Evolutionary conservation across 1,139 yeast species (phyloP), one percentile per base, ranked within the genome.

Genomic region (Spencermartinsiella ligniputridi): DNA sequence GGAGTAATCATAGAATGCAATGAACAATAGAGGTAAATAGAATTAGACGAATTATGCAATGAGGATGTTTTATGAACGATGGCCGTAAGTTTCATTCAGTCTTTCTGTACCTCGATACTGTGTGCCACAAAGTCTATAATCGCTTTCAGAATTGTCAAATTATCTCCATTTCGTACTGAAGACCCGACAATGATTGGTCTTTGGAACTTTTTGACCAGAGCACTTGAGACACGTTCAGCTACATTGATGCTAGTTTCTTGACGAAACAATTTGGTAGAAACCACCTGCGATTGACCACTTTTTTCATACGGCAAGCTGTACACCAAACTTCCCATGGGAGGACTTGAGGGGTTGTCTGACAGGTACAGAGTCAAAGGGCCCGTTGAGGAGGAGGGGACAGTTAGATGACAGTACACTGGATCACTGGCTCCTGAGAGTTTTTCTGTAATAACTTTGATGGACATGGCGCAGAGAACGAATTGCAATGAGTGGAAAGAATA

Each of bases 321-420:
- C 4, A 54, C 55, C 43, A 53, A 38, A 6, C 49, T 46, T n/a
- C 61, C 60, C 56, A 54, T 52, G 20, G 48, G 47, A 17, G 45
- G 44, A 17, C 15, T 25, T 1, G 32, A 18, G 2, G 46, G 33
- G n/a, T 33, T 27, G 3, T 44, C 36, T 8, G 46, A 39, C 9
- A 48, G 36, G 21, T 29, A 41, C n/a, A 48, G 29, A 2, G 45
- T 40, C 12, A 48, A 39, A 12, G 40, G 44, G 1, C 49, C 46
- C 22, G 41, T 48, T n/a, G n/a, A n/a, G 9, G 30, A n/a, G 11
- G 33, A 42, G 6, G 37, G 37, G 4, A 48, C 29, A 1, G 49
- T 48, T 34, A 48, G 35, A 42, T 48, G 52, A 29, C 49, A 48
- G 37, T 45, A 45, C 15, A 45, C 38, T 12, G 48, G 48, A 11